Evolutionary conservation across 2,329 filamentous ascomycete genomes (phyloP).

Genomic region (Ophiostoma pallidulum): DNA sequence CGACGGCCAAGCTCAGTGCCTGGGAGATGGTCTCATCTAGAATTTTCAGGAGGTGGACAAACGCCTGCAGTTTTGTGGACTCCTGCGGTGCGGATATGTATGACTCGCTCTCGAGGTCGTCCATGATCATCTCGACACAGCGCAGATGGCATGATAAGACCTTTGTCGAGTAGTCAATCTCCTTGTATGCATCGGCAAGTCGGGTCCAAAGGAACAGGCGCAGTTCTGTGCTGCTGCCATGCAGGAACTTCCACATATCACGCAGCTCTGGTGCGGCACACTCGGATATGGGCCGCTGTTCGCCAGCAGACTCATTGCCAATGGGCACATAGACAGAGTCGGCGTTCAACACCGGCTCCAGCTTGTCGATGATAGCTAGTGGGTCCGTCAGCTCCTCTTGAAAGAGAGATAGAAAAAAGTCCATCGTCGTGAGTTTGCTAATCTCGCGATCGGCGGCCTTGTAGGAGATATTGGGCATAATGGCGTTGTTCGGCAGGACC

Average conservation of each 20-base stretch:
- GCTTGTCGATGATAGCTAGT: slow-evolving; percentile 74
- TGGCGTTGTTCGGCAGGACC: slow-evolving; percentile 69
- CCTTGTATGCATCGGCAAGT: slow-evolving; percentile 78
- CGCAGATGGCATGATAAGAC: slow-evolving; percentile 79
- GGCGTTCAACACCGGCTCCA: slow-evolving; percentile 85
- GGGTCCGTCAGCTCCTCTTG: slow-evolving; percentile 73
- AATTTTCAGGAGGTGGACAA: slow-evolving; percentile 69
- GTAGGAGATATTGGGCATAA: slow-evolving; percentile 79
- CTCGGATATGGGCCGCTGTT: slow-evolving; percentile 36
- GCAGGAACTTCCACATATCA: slow-evolving; percentile 79
- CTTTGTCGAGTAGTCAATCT: slow-evolving; percentile 78
- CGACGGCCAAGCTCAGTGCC: slow-evolving; percentile 58
- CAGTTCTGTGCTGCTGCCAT: slow-evolving; percentile 70
- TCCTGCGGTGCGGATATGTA: slow-evolving; percentile 49
- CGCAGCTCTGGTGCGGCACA: slow-evolving; percentile 49
- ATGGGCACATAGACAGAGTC: slow-evolving; percentile 39
- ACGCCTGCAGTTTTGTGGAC: slow-evolving; percentile 56
- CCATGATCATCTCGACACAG: slow-evolving; percentile 73
- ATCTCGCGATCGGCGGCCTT: slow-evolving; percentile 84
- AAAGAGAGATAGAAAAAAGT: slow-evolving; percentile 89
- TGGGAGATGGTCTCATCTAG: slow-evolving; percentile 68
- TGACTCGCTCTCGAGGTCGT: slow-evolving; percentile 52
- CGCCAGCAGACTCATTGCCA: not conserved
- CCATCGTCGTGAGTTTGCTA: slow-evolving; percentile 86
- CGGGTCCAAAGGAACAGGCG: slow-evolving; percentile 83